phyloP scores from a whole-genome alignment of 1,139 yeast genomes.

The Pichiaceae sp. region DNA sequence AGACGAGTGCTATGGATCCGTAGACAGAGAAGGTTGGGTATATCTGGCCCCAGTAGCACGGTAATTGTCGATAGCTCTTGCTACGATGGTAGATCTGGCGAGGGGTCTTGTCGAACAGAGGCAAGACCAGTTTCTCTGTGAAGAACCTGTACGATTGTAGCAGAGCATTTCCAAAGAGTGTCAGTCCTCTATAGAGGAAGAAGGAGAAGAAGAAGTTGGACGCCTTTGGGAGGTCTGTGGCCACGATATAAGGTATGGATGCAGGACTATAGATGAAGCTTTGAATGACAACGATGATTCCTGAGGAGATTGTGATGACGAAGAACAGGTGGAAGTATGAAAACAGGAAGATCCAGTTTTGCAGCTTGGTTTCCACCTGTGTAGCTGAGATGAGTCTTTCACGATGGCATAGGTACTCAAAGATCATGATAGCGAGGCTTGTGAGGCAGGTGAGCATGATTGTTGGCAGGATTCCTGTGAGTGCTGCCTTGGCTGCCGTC shows the following conservation, averaged over 20 bases:
- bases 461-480: constrained; percentile 56
- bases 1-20: constrained; percentile 69
- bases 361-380: constrained; percentile 51
- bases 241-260: constrained; percentile 61
- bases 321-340: constrained; percentile 74
- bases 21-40: constrained; percentile 72
- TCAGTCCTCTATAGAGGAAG: constrained; percentile 61
- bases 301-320: constrained; percentile 80
- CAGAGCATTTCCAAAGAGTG: constrained; percentile 63
- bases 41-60: constrained; percentile 60
- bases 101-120: constrained; percentile 45
- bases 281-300: constrained; percentile 59
- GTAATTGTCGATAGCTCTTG: constrained; percentile 19
- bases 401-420: constrained; percentile 38
- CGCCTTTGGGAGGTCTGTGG: constrained; percentile 70
- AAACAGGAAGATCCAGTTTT: constrained; percentile 61
- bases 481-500: constrained; percentile 37
- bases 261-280: constrained; percentile 64
- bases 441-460: constrained; percentile 50
- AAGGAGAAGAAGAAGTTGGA: constrained; percentile 77
- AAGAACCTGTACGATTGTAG: constrained; percentile 45
- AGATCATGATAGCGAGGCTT: constrained; percentile 42
- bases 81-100: constrained; percentile 40
- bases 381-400: constrained; percentile 50
- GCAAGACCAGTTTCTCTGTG: constrained; percentile 30